Evolutionary conservation across 2,329 filamentous ascomycete genomes (phyloP).

Genomic region (Cryoendolithus antarcticus): DNA sequence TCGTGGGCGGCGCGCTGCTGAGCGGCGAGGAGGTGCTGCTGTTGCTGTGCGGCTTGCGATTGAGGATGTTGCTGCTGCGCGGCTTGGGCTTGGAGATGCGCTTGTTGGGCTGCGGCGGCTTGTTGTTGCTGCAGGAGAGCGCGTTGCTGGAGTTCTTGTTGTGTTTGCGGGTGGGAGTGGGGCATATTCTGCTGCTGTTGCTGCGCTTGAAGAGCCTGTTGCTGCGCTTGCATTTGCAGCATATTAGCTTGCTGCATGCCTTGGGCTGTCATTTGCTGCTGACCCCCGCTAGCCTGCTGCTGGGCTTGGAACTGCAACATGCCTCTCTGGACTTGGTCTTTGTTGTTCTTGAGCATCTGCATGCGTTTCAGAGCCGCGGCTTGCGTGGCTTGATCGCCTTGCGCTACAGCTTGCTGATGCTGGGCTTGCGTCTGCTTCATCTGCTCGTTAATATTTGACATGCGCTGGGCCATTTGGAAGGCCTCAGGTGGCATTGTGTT

Average conservation of each 20-base stretch:
- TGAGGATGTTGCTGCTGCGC: too few relatives aligned
- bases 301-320: too few relatives aligned
- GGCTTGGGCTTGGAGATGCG: too few relatives aligned
- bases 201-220: conserved; percentile 7
- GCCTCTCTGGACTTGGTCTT: background rate
- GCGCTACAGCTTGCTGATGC: background rate
- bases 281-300: too few relatives aligned
- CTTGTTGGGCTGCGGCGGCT: too few relatives aligned
- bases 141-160: too few relatives aligned
- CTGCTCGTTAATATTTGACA: conserved; percentile 1
- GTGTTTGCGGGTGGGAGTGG: background rate
- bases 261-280: conserved; percentile 5
- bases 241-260: conserved; percentile 13
- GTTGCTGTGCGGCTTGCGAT: too few relatives aligned
- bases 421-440: background rate
- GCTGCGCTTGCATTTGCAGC: conserved; percentile 18
- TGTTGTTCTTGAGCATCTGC: background rate
- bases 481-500: conserved; percentile 5
- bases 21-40: too few relatives aligned
- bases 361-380: background rate
- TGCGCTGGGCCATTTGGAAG: conserved; percentile 5
- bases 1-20: too few relatives aligned
- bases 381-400: background rate
- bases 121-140: too few relatives aligned
- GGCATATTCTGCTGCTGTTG: conserved; percentile 4